Percentiles rank a stretch among this genome's conserved stretches.
phyloP scores from a whole-genome alignment of 805 yeast species.

The Diddensiella transvaalensis region DNA sequence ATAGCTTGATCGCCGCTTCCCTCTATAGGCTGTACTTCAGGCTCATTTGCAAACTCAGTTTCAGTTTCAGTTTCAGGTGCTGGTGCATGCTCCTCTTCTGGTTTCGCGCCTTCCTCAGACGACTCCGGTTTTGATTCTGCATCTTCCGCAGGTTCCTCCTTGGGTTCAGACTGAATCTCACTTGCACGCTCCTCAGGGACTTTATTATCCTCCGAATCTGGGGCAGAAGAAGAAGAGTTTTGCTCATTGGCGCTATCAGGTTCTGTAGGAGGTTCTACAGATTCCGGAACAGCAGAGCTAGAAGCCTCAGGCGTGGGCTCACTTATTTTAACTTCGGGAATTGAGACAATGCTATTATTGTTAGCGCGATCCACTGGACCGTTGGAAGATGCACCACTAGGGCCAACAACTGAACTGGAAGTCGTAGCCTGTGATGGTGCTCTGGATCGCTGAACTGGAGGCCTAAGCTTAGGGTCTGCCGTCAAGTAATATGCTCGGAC shows the following conservation, averaged over 20 bases:
- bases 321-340: neutral
- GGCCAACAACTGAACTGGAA: slow-evolving; percentile 4
- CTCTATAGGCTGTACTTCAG: no score
- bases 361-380: neutral
- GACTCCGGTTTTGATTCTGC: slow-evolving; percentile 7
- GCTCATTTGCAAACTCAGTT: slow-evolving; percentile 14
- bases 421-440: slow-evolving; percentile 21
- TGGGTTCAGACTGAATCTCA: no score
- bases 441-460: slow-evolving; percentile 23
- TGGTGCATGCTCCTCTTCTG: slow-evolving; percentile 16
- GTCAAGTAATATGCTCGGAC: slow-evolving; percentile 65
- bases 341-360: neutral
- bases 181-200: no score
- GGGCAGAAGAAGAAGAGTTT: no score
- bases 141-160: slow-evolving; percentile 7
- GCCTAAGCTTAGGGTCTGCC: slow-evolving; percentile 34
- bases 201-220: no score
- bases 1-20: slow-evolving; percentile 14
- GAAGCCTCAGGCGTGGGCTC: neutral
- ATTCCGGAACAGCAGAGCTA: neutral
- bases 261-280: neutral
- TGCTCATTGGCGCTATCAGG: no score
- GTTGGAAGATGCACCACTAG: neutral
- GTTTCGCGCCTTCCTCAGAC: slow-evolving; percentile 12
- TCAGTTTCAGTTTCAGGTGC: slow-evolving; percentile 7